These are phyloP conservation scores for Rhododendron ovatum DNA, from an alignment of 148 eudicot genomes.

Conservation along the genomic window DNA sequence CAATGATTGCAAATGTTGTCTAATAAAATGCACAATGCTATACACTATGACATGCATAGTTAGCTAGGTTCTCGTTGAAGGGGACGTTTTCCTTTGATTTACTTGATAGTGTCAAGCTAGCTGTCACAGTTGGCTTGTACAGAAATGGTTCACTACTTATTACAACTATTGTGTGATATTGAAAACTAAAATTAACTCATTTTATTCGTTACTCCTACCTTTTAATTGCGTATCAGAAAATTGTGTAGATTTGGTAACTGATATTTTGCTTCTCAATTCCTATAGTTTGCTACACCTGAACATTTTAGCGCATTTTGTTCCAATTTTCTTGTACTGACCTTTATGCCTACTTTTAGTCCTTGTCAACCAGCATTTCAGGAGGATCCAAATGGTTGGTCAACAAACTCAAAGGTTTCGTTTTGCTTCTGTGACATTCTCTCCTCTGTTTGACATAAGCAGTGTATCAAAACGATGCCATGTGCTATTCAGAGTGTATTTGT, in stretches of 20 bases:
- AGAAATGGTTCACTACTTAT: background rate
- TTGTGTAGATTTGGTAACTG: background rate
- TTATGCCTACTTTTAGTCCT: constrained; percentile 34
- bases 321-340: constrained; percentile 14
- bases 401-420: constrained; percentile 80
- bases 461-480: background rate
- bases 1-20: background rate
- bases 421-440: constrained; percentile 7
- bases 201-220: background rate
- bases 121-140: background rate
- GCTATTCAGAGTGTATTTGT: background rate
- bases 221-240: background rate
- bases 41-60: background rate
- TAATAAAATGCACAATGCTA: background rate
- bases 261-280: background rate
- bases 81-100: background rate
- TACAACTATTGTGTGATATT: no score
- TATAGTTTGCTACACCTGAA: background rate
- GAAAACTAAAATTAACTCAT: background rate
- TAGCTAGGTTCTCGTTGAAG: background rate
- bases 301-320: background rate
- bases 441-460: background rate
- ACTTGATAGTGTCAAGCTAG: background rate
- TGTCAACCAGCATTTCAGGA: constrained; percentile 73
- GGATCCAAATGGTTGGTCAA: constrained; percentile 76